Evolutionary conservation across 164 flowering plant genomes (phyloP).

Genomic region (Vitis cinerea): DNA sequence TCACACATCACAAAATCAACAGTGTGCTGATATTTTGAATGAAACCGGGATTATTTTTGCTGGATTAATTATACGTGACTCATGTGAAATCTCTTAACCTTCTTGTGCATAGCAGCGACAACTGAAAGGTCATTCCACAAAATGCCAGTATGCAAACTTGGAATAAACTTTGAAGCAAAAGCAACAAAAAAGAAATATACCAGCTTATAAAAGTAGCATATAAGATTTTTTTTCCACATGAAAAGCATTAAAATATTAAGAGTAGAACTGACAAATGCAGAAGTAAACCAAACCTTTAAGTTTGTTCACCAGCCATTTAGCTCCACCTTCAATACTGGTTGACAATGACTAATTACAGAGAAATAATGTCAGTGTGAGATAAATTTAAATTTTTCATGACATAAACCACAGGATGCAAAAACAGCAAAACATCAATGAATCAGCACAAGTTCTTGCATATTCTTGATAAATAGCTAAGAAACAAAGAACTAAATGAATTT

Average conservation of each 20-base stretch:
- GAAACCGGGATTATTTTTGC: neutral
- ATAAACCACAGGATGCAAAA: neutral
- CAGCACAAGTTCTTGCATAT: too few relatives aligned
- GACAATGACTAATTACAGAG: constrained; percentile 46
- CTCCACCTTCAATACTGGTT: constrained; percentile 63
- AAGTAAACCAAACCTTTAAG: constrained; percentile 53
- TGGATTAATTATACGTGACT: too few relatives aligned
- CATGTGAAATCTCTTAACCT: too few relatives aligned
- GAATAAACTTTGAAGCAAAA: neutral
- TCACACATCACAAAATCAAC: neutral
- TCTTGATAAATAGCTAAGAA: too few relatives aligned
- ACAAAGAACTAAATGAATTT: too few relatives aligned
- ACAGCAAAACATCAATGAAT: neutral
- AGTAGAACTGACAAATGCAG: neutral
- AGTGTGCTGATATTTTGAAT: neutral
- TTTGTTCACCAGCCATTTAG: constrained; percentile 79
- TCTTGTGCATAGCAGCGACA: neutral
- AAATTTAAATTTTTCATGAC: neutral
- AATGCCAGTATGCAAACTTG: neutral
- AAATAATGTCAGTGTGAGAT: neutral
- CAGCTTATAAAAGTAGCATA: neutral
- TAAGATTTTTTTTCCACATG: neutral
- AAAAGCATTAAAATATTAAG: neutral
- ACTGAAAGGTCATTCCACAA: neutral
- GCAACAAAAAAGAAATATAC: neutral